These are phyloP conservation scores for Botrytis byssoidea DNA, from an alignment of 2,329 filamentous ascomycete species.

Conservation along the genomic window DNA sequence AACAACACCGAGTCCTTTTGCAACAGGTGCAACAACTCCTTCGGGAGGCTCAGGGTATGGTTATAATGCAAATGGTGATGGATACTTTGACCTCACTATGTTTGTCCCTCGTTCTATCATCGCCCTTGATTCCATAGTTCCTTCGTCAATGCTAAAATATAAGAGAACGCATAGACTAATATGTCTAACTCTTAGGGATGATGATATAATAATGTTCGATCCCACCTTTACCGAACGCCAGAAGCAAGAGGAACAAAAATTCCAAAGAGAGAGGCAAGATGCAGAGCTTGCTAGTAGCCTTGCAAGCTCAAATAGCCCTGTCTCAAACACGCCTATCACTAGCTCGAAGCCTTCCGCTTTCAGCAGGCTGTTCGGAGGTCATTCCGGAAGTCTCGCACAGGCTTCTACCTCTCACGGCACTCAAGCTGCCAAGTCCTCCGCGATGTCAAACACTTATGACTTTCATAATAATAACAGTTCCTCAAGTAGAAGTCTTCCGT, in stretches of 20 bases:
- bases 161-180: conserved; percentile 15
- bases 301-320: conserved; percentile 18
- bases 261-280: conserved; percentile 41
- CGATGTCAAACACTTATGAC: background rate
- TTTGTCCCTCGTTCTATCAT: conserved; percentile 28
- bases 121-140: background rate
- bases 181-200: conserved; percentile 29
- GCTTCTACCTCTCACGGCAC: conserved; percentile 19
- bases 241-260: conserved; percentile 43
- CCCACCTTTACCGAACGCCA: conserved; percentile 25
- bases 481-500: conserved; percentile 1
- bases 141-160: background rate
- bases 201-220: conserved; percentile 26
- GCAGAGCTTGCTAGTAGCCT: conserved; percentile 38
- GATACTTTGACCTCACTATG: conserved; percentile 31
- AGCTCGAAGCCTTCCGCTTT: conserved; percentile 32
- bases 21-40: conserved; percentile 30
- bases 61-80: conserved; percentile 28
- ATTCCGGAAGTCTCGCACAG: conserved; percentile 22
- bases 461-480: background rate
- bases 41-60: conserved; percentile 36
- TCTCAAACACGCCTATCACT: conserved; percentile 3
- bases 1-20: conserved; percentile 35
- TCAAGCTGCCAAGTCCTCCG: background rate
- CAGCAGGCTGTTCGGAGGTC: conserved; percentile 33